Evolutionary conservation across 495 filamentous ascomycete genomes (phyloP).

Genomic region (Penicillium ucsense): DNA sequence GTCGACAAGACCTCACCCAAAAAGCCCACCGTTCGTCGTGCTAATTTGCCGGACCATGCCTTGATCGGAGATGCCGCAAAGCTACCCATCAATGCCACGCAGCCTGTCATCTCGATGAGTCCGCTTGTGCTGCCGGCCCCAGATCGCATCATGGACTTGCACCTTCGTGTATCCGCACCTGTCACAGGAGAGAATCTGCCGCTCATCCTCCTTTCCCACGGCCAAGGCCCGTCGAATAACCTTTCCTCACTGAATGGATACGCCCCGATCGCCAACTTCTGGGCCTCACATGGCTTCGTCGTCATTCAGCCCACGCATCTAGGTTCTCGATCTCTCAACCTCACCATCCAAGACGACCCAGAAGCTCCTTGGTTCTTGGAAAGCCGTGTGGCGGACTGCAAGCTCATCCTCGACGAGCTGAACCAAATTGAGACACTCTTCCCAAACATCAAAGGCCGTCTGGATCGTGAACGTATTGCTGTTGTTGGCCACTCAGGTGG

Average conservation of each 20-base stretch:
- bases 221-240: slow-evolving; percentile 28
- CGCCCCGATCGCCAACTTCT: slow-evolving; percentile 34
- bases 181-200: slow-evolving; percentile 26
- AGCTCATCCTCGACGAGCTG: slow-evolving; percentile 26
- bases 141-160: slow-evolving; percentile 7
- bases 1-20: too few relatives aligned
- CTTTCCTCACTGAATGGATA: slow-evolving; percentile 38
- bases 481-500: slow-evolving; percentile 35
- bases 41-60: slow-evolving; percentile 16
- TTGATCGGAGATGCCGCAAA: slow-evolving; percentile 28
- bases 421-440: slow-evolving; percentile 23
- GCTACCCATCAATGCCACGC: slow-evolving; percentile 20
- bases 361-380: slow-evolving; percentile 22
- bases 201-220: slow-evolving; percentile 34
- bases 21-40: background rate
- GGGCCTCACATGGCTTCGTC: slow-evolving; percentile 36
- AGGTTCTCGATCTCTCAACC: slow-evolving; percentile 21
- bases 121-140: slow-evolving; percentile 19
- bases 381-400: slow-evolving; percentile 27
- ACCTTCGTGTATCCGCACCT: slow-evolving; percentile 3
- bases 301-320: slow-evolving; percentile 40
- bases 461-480: slow-evolving; percentile 26
- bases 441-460: slow-evolving; percentile 22
- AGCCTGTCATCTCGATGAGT: slow-evolving; percentile 27
- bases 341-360: slow-evolving; percentile 4